phyloP scores from a whole-genome alignment of 306 rosid genomes.

The Calophaca sinica region DNA sequence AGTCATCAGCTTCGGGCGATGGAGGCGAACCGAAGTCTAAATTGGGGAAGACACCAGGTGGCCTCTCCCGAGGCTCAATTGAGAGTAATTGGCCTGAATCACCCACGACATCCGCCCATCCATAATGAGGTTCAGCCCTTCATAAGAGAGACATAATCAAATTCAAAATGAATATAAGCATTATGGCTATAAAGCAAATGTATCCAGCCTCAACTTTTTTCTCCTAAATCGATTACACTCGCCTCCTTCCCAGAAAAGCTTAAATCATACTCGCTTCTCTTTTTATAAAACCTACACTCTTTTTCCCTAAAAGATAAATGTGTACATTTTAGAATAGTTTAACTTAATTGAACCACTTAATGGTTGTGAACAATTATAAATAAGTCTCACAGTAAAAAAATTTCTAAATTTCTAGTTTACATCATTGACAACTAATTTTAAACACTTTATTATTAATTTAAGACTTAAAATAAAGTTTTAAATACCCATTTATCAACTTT shows the following conservation, averaged over 20 bases:
- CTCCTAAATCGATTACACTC: too few species aligned
- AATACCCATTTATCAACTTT: not conserved
- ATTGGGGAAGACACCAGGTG: slow-evolving; percentile 81
- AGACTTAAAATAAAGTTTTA: not conserved
- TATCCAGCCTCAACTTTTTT: not conserved
- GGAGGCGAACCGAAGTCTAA: slow-evolving; percentile 70
- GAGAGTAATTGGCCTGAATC: slow-evolving; percentile 90
- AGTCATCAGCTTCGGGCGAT: slow-evolving; percentile 48
- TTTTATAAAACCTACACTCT: too few species aligned
- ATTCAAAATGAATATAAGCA: slow-evolving; percentile 27
- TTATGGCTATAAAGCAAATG: not conserved
- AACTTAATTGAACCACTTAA: too few species aligned
- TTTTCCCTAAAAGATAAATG: too few species aligned
- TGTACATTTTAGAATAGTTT: too few species aligned
- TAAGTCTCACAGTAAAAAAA: not conserved
- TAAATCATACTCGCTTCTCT: too few species aligned
- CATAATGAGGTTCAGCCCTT: slow-evolving; percentile 97
- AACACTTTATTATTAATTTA: too few species aligned
- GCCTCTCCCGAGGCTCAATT: slow-evolving; percentile 79
- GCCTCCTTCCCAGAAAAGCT: too few species aligned
- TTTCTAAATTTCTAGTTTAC: too few species aligned
- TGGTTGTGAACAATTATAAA: not conserved
- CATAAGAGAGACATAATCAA: slow-evolving; percentile 35
- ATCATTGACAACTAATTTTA: not conserved
- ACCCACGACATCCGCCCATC: slow-evolving; percentile 98